phyloP scores from a whole-genome alignment of 345 rosid genomes.

The Hirschfeldia incana region DNA sequence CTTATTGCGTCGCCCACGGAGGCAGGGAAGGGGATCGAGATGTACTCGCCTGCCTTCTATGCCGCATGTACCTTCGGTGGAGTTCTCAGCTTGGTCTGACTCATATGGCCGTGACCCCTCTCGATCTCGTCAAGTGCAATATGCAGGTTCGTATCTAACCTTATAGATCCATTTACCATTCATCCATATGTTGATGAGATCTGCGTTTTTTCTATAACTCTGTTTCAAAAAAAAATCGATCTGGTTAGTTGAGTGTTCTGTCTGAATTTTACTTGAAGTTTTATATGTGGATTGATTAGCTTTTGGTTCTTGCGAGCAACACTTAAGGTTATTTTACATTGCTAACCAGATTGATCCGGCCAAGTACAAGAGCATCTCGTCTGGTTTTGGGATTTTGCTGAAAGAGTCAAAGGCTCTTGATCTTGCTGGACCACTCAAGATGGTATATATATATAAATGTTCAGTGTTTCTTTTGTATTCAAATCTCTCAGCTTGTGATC shows the following conservation, averaged over 20 bases:
- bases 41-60: slow-evolving; percentile 88
- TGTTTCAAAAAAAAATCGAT: too few relatives aligned
- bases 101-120: slow-evolving; percentile 95
- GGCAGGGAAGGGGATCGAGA: slow-evolving; percentile 70
- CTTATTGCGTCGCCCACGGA: slow-evolving; percentile 62
- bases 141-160: slow-evolving; percentile 69
- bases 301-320: too few relatives aligned
- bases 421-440: slow-evolving; percentile 93
- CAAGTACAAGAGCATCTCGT: slow-evolving; percentile 89
- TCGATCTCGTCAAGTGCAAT: slow-evolving; percentile 98
- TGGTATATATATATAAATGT: too few relatives aligned
- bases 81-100: slow-evolving; percentile 89
- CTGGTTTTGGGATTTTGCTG: slow-evolving; percentile 84
- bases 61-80: slow-evolving; percentile 93
- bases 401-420: slow-evolving; percentile 91
- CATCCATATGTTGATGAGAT: too few relatives aligned
- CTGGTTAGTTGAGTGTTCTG: too few relatives aligned
- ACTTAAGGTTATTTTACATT: too few relatives aligned
- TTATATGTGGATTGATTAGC: too few relatives aligned
- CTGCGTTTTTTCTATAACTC: too few relatives aligned
- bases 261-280: neutral
- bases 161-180: too few relatives aligned
- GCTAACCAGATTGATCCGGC: slow-evolving; percentile 75
- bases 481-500: too few relatives aligned
- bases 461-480: too few relatives aligned